Evolutionary conservation across 2,329 filamentous ascomycete species (phyloP).

Genomic region (Claviceps quebecensis): DNA sequence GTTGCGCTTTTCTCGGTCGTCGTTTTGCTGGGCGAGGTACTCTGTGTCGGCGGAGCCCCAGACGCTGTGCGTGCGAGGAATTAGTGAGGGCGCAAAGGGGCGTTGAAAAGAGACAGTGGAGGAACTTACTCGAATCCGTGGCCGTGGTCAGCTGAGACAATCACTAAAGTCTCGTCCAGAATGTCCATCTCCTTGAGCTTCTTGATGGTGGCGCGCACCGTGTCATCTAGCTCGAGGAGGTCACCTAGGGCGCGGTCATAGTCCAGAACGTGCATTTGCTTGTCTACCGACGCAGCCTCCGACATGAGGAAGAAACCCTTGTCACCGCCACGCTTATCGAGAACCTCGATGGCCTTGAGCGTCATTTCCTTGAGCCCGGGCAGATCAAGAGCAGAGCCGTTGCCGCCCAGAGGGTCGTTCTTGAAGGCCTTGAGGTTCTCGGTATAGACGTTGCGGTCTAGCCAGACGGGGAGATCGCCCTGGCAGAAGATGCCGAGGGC

Average conservation of each 20-base stretch:
- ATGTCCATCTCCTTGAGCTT: constrained; percentile 52
- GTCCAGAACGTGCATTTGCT: constrained; percentile 78
- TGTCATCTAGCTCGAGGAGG: constrained; percentile 75
- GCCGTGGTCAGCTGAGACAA: constrained; percentile 79
- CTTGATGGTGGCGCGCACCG: constrained; percentile 57
- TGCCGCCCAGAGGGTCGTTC: constrained; percentile 55
- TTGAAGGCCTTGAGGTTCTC: constrained; percentile 51
- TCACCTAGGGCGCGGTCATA: constrained; percentile 78
- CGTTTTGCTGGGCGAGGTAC: constrained; percentile 52
- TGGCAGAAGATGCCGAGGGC: constrained; percentile 67
- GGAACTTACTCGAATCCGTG: constrained; percentile 59
- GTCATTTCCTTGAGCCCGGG: constrained; percentile 85
- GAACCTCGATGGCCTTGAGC: constrained; percentile 68
- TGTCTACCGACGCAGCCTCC: constrained; percentile 74
- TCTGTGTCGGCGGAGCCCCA: constrained; percentile 70
- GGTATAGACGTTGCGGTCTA: constrained; percentile 70
- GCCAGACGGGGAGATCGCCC: constrained; percentile 67
- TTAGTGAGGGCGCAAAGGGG: background rate
- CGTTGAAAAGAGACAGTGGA: background rate
- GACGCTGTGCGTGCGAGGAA: constrained; percentile 33
- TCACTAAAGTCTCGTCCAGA: constrained; percentile 61
- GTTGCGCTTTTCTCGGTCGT: constrained; percentile 58
- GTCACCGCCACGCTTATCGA: constrained; percentile 50
- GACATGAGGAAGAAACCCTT: constrained; percentile 81
- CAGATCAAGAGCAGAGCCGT: constrained; percentile 53